These are phyloP conservation scores for Colletotrichum truncatum DNA, from an alignment of 2,329 filamentous ascomycete genomes.

Conservation along the genomic window DNA sequence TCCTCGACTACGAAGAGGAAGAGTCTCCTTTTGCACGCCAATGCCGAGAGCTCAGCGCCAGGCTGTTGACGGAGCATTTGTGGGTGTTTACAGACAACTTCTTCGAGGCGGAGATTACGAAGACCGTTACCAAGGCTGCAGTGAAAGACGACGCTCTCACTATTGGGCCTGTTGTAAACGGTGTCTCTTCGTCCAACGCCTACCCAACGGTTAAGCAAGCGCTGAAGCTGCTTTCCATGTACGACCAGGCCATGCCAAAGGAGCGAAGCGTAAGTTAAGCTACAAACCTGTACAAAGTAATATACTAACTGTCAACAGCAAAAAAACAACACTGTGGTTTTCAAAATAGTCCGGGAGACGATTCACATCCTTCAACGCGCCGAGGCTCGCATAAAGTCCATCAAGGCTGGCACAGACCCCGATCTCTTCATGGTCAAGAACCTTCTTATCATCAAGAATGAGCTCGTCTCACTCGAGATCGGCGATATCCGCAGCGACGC, in stretches of 20 bases:
- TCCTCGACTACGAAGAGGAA: conserved; percentile 66
- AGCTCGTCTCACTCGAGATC: conserved; percentile 95
- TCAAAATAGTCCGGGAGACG: conserved; percentile 86
- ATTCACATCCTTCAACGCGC: conserved; percentile 84
- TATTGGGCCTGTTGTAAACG: conserved; percentile 58
- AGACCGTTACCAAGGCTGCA: conserved; percentile 59
- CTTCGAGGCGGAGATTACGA: conserved; percentile 65
- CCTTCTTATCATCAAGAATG: conserved; percentile 92
- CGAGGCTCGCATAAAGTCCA: conserved; percentile 74
- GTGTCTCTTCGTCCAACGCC: conserved; percentile 63
- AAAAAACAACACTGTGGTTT: conserved; percentile 65
- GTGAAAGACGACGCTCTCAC: conserved; percentile 58
- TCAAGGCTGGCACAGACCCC: conserved; percentile 71
- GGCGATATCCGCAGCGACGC: conserved; percentile 69
- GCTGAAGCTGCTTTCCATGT: conserved; percentile 67
- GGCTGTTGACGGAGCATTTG: conserved; percentile 64
- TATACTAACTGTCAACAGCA: conserved; percentile 42
- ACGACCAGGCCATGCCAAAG: conserved; percentile 72
- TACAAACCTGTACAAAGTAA: fast-evolving
- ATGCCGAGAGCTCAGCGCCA: conserved; percentile 64
- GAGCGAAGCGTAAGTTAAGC: conserved; percentile 64
- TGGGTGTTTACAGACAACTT: conserved; percentile 64
- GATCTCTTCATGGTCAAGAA: conserved; percentile 96
- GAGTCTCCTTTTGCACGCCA: conserved; percentile 60
- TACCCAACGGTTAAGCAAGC: conserved; percentile 67